Conservation (phyloP, 2,329 filamentous ascomycete genomes). For the Ciborinia camelliae region DNA sequence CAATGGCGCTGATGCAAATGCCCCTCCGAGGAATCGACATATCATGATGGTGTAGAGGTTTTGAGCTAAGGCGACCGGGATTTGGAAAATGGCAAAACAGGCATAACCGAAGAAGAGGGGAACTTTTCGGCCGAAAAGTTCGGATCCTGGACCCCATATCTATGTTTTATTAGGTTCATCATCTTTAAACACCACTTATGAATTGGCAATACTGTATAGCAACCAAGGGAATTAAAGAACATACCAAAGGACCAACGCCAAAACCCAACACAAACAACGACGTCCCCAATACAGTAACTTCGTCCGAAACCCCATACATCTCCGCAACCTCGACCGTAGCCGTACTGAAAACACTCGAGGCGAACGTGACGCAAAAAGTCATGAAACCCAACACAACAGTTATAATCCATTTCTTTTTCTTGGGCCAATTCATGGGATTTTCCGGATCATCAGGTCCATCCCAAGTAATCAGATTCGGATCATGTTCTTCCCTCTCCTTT, state of each 20-base stretch:
- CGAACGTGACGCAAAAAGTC: conserved; percentile 40
- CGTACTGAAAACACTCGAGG: conserved; percentile 32
- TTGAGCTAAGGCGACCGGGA: conserved; percentile 51
- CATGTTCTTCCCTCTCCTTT: conserved; percentile 1
- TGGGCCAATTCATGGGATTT: conserved; percentile 26
- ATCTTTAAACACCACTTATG: neutral
- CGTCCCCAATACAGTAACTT: conserved; percentile 60
- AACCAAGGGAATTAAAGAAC: conserved; percentile 23
- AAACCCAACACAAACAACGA: conserved; percentile 66
- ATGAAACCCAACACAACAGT: conserved; percentile 34
- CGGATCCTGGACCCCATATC: conserved; percentile 44
- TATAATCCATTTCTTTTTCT: conserved; percentile 30
- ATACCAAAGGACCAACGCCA: conserved; percentile 64
- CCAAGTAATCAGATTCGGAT: conserved; percentile 22
- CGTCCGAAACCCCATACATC: conserved; percentile 30
- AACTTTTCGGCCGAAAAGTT: conserved; percentile 47
- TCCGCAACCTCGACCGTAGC: conserved; percentile 27
- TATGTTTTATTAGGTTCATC: neutral
- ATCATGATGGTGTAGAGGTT: conserved; percentile 54
- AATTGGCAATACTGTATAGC: neutral
- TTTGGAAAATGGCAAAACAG: conserved; percentile 51
- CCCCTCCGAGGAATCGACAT: conserved; percentile 51
- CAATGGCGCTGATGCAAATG: conserved; percentile 50
- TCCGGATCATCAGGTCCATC: conserved; percentile 22
- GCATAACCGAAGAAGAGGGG: conserved; percentile 49